Conservation (phyloP, 164 flowering plant species). For the Chloranthus sessilifolius region DNA sequence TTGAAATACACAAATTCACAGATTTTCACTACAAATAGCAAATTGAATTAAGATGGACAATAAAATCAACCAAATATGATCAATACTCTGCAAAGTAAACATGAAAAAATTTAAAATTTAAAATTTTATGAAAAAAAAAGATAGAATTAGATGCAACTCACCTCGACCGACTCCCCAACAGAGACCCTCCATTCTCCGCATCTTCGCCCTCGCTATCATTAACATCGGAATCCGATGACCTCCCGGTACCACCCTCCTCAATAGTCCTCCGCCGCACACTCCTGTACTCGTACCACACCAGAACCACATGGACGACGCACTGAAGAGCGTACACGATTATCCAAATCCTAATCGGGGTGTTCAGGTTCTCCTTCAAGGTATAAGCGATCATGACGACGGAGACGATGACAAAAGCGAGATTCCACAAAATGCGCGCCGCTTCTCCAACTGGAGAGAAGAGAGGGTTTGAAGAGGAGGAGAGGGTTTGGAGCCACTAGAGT, state of each 20-base stretch:
- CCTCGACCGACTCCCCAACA: constrained; percentile 35
- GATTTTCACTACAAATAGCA: too few species aligned
- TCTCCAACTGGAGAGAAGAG: too few species aligned
- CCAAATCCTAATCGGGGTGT: constrained; percentile 65
- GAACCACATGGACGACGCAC: constrained; percentile 69
- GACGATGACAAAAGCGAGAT: constrained; percentile 64
- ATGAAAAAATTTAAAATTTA: too few species aligned
- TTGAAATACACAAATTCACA: too few species aligned
- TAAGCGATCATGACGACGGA: constrained; percentile 48
- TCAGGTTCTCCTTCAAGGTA: constrained; percentile 42
- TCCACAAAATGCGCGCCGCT: constrained; percentile 87
- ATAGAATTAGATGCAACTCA: too few species aligned
- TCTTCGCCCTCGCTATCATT: constrained; percentile 50
- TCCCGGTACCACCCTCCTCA: constrained; percentile 2
- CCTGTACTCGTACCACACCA: constrained; percentile 79
- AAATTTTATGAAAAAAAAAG: too few species aligned
- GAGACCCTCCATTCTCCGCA: constrained; percentile 19
- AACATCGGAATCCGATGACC: constrained; percentile 26
- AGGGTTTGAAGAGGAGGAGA: too few species aligned
- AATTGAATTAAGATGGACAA: too few species aligned
- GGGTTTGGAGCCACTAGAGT: too few species aligned
- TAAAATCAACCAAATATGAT: too few species aligned
- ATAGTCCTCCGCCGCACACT: constrained; percentile 22
- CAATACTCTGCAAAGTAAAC: too few species aligned
- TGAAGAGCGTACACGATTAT: constrained; percentile 66